Base-by-base conservation (phyloP, 495 filamentous ascomycete species). In the Penicillium flavigenum region DNA sequence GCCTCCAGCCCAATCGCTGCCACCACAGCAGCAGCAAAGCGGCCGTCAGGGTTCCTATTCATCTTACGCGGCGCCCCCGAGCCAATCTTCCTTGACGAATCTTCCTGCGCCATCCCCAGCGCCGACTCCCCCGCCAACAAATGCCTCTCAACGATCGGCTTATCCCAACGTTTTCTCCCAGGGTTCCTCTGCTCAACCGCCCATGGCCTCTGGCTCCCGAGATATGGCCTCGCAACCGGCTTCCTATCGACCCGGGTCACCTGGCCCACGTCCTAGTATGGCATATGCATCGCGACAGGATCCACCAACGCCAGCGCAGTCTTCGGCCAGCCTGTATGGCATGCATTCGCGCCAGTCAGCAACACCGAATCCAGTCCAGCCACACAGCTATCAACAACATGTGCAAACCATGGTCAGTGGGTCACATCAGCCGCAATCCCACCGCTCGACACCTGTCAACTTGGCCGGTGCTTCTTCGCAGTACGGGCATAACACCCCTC, bases 321-420 rank as follows among this genome's bases (percentile, higher is more conserved):
- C 74, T 10, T 66, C 73, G 14, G 61, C 64, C 20, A 67, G 57
- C 59, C 12, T 72, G 4, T 67, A 75, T 59, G 67, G 61, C 34
- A 63, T 77, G 17, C 50, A 63, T 11, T 47, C 70, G n/a, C 76
- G 73, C 24, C 70, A 67, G 49, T 49, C 68, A 2, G 57, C 63
- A 11, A 46, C 72, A 4, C 65, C 68, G 0, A 59, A 60, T 7
- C 52, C 69, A 7, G 51, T 58, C 3, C 68, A 68, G 27, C 38
- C 70, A 12, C 59, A 67, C 8, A 47, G 63, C 42, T 76, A 77
- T 43, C 75, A 75, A 49, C 76, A 76, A 47, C 73, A 79, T 50
- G 68, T 76, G 16, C 76, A 76, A 27, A 68, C 70, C 0, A 68
- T 79, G 66, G 72, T 76, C 24, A 72, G 57, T 51, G 74, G 72